Percentiles rank a stretch among this genome's conserved stretches.
Conservation (phyloP, 345 rosid genomes). For the Eucalyptus erythrocorys region DNA sequence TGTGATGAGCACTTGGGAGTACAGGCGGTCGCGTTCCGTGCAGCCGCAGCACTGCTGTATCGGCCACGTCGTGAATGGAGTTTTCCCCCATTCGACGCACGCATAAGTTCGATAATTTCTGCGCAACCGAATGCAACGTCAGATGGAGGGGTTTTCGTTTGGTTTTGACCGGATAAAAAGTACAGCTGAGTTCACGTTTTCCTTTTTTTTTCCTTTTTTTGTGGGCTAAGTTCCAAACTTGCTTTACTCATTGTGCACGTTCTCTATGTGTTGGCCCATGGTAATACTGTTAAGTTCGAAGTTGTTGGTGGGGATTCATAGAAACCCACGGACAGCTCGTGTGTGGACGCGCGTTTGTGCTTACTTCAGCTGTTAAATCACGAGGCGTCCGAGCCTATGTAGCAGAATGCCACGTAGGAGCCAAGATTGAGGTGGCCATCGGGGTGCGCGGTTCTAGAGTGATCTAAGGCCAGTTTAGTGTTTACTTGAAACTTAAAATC, state of each 20-base stretch:
- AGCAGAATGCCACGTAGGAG: background rate
- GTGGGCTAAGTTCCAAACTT: background rate
- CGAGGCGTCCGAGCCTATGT: background rate
- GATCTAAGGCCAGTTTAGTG: fast-evolving
- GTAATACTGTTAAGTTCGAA: background rate
- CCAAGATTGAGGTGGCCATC: background rate
- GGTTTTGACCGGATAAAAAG: background rate
- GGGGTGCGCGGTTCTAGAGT: fast-evolving
- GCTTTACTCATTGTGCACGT: background rate
- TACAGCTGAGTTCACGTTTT: background rate
- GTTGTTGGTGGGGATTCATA: background rate
- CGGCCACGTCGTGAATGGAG: background rate
- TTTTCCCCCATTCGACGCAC: background rate
- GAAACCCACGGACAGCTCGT: background rate
- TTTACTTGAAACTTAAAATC: too few relatives aligned
- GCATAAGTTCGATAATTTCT: background rate
- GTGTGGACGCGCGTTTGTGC: background rate
- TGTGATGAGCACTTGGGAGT: background rate
- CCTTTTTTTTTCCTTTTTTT: background rate
- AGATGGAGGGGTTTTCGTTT: background rate
- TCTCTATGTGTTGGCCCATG: background rate
- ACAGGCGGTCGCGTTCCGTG: background rate
- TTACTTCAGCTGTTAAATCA: background rate
- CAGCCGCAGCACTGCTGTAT: background rate
- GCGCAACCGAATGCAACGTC: background rate